Base-by-base conservation (phyloP, 805 yeast genomes). In the Candida maris region DNA sequence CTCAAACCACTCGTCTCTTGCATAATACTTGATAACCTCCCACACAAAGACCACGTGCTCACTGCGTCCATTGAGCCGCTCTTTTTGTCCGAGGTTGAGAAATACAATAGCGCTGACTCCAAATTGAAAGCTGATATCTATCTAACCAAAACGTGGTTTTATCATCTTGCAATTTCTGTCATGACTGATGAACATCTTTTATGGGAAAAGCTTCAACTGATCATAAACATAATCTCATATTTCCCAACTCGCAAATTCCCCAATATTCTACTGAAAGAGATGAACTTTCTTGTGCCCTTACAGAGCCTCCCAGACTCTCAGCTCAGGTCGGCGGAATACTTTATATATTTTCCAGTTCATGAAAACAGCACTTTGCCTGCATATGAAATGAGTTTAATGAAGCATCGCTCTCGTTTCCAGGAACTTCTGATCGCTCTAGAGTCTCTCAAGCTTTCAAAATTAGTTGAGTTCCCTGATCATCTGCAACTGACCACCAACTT, bases 241-340 rank as follows among this genome's bases (percentile, higher is more conserved):
- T 45, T 66, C 5, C 71, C 73, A 0, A 62, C 73, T 0, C 54
- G 76, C 37, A 46, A 62, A 30, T 69, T 56, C 32, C 33, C 59
- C 4, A 60, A 56, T 35, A 41, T 61, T 0, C 23, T 70, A 3
- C 20, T 69, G 20, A 52, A 53, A 12, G 57, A 59, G 15, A 13
- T 41, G 16, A 50, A 52, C 31, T 48, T 64, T 17, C n/a, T 50
- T 5, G 44, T 57, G 2, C 27, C 20, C 6, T 15, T 37, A 3
- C n/a, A 26, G 4, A 15, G 5, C 29, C 27, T 14, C 14, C 15
- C 25, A 2, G 19, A 24, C 7, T 19, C 21, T 19, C 25, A 26
- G n/a, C 19, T 32, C 26, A 41, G 28, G 2, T 27, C 51, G 1
- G 36, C 64, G 5, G 42, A 45, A 7, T 54, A 57, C 30, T 61